A percentile compares a stretch with the other conserved stretches of the same genome.
Conservation (phyloP, 768 basidiomycete genomes). For the Pulveroboletus sp. region DNA sequence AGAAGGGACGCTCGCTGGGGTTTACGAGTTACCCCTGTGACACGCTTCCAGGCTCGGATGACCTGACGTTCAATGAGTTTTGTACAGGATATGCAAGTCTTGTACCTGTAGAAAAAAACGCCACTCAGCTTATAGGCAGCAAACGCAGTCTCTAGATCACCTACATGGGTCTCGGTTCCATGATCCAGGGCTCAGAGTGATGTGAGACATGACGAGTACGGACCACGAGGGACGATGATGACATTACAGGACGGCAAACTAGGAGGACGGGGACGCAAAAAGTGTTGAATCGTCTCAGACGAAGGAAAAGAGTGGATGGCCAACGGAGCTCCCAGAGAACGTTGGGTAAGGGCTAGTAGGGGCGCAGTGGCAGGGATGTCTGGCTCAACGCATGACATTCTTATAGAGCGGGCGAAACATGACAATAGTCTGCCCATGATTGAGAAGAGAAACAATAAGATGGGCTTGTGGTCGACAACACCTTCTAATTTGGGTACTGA, state of each 20-base stretch:
- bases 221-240: slow-evolving; percentile 3
- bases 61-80: slow-evolving; percentile 58
- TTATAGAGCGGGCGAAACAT: slow-evolving; percentile 15
- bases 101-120: slow-evolving; percentile 14
- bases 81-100: slow-evolving; percentile 32
- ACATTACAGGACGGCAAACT: slow-evolving; percentile 2
- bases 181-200: slow-evolving; percentile 24
- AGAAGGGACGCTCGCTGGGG: slow-evolving; percentile 51
- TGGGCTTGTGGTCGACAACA: slow-evolving; percentile 19
- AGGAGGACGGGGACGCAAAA: neutral
- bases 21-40: slow-evolving; percentile 53
- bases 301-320: slow-evolving; percentile 26
- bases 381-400: neutral
- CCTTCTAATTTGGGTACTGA: slow-evolving; percentile 17
- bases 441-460: slow-evolving; percentile 14
- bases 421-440: slow-evolving; percentile 13
- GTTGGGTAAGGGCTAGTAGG: slow-evolving; percentile 5
- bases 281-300: slow-evolving; percentile 22
- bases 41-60: slow-evolving; percentile 57
- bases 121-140: neutral
- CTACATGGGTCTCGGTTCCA: slow-evolving; percentile 26
- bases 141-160: neutral
- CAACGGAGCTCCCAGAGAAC: slow-evolving; percentile 22
- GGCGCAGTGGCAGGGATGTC: neutral
- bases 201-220: slow-evolving; percentile 13